A percentile compares a stretch with the other conserved stretches of the same genome.
Conservation (phyloP, 148 eudicot genomes). For the Simmondsia chinensis region DNA sequence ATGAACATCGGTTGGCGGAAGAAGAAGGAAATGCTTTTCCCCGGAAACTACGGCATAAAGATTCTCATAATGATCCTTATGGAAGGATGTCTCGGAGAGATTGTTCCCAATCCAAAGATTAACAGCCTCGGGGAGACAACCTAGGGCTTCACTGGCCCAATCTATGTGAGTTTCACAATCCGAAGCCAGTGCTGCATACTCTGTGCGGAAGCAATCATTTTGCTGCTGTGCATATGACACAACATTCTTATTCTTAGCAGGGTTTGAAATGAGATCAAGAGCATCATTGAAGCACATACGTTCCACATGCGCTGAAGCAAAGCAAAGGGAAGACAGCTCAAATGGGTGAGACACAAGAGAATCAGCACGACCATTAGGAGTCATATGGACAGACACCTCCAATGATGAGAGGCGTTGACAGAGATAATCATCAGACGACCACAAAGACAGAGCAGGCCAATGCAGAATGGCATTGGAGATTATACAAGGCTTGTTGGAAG, state of each 20-base stretch:
- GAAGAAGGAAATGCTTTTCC: conserved; percentile 83
- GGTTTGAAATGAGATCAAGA: conserved; percentile 25
- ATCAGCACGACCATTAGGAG: conserved; percentile 86
- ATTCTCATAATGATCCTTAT: conserved; percentile 97
- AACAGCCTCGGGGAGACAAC: conserved; percentile 84
- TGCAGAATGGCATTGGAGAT: conserved; percentile 69
- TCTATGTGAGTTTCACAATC: conserved; percentile 65
- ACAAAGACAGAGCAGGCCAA: conserved; percentile 74
- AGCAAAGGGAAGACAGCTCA: conserved; percentile 43
- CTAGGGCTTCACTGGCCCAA: conserved; percentile 88
- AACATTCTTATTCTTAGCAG: conserved; percentile 8
- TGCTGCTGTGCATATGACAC: conserved; percentile 92
- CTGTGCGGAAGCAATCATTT: conserved; percentile 75
- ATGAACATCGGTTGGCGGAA: conserved; percentile 94
- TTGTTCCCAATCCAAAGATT: conserved; percentile 86
- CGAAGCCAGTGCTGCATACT: conserved; percentile 42
- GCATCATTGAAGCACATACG: conserved; percentile 47
- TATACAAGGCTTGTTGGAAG: conserved; percentile 81
- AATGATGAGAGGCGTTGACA: conserved; percentile 37
- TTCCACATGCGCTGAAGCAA: conserved; percentile 73
- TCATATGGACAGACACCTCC: conserved; percentile 72
- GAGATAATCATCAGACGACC: conserved; percentile 68
- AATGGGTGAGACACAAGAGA: conserved; percentile 51
- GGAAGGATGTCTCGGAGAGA: conserved; percentile 71
- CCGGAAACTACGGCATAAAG: conserved; percentile 79